These are phyloP conservation scores for Stevia rebaudiana DNA, from an alignment of 140 eudicot genomes.

Conservation along the genomic window DNA sequence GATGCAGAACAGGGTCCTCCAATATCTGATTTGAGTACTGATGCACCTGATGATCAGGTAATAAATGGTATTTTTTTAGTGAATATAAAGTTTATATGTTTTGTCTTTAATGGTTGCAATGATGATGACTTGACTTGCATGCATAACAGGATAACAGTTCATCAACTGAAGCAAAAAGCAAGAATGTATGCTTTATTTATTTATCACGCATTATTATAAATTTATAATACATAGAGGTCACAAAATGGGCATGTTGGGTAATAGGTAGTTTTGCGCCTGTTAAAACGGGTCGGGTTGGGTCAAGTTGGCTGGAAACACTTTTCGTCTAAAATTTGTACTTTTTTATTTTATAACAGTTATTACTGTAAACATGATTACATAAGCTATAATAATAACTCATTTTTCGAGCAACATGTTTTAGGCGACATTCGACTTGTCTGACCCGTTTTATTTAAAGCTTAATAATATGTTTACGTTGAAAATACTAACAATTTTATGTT, in stretches of 20 bases:
- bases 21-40: slow-evolving; percentile 18
- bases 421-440: background rate
- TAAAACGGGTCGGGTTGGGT: background rate
- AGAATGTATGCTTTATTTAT: slow-evolving; percentile 33
- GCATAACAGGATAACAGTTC: slow-evolving; percentile 42
- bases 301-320: background rate
- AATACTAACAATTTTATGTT: background rate
- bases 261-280: background rate
- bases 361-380: background rate
- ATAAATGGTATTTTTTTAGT: background rate
- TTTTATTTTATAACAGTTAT: background rate
- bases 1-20: slow-evolving; percentile 40
- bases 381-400: background rate
- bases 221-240: background rate
- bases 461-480: background rate
- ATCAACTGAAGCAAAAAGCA: slow-evolving; percentile 19
- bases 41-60: slow-evolving; percentile 28
- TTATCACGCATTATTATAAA: background rate
- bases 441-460: background rate
- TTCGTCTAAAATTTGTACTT: background rate
- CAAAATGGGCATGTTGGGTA: background rate
- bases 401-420: background rate
- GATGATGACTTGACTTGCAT: slow-evolving; percentile 21
- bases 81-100: background rate
- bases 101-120: background rate